Percentiles rank a stretch among this genome's conserved stretches.
Conservation (phyloP, 2,329 filamentous ascomycete species). For the Aspergillus sp. region DNA sequence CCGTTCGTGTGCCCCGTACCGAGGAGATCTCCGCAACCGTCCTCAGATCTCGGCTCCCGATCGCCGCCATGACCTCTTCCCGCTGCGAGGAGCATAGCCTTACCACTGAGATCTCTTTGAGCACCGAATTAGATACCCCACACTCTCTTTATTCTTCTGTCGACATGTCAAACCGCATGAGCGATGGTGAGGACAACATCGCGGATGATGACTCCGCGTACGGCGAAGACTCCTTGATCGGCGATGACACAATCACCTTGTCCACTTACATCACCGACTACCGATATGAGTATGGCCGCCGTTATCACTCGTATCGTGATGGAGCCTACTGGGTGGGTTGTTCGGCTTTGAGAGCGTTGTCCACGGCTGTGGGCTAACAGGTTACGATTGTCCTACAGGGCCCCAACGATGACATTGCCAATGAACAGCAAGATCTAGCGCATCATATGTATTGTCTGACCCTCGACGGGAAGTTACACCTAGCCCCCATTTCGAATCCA, state of each 20-base stretch:
- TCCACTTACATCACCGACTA: conserved; percentile 32
- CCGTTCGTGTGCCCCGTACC: conserved; percentile 3
- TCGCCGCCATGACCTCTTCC: conserved; percentile 9
- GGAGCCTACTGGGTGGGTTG: conserved; percentile 27
- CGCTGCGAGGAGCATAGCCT: conserved; percentile 1
- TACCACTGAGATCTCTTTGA: not conserved
- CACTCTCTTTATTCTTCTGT: not conserved
- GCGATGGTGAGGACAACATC: conserved; percentile 9
- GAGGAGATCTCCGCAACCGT: conserved; percentile 9
- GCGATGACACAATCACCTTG: conserved; percentile 30
- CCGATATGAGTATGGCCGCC: conserved; percentile 33
- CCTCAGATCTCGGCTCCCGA: conserved; percentile 4
- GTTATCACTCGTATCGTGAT: conserved; percentile 37
- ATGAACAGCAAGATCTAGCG: conserved; percentile 30
- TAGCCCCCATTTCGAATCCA: conserved; percentile 29
- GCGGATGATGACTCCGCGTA: conserved; percentile 22
- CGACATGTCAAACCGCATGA: not conserved
- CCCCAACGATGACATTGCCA: conserved; percentile 27
- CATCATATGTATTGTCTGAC: conserved; percentile 45
- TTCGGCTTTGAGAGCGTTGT: not conserved
- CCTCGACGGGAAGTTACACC: conserved; percentile 30
- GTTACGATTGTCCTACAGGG: conserved; percentile 3
- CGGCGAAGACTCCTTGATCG: conserved; percentile 21
- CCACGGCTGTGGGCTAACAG: not conserved
- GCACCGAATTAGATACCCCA: not conserved